Percentiles rank a stretch among this genome's conserved stretches.
phyloP scores from a whole-genome alignment of 2,329 filamentous ascomycete genomes.

The Pseudogymnoascus sp. region DNA sequence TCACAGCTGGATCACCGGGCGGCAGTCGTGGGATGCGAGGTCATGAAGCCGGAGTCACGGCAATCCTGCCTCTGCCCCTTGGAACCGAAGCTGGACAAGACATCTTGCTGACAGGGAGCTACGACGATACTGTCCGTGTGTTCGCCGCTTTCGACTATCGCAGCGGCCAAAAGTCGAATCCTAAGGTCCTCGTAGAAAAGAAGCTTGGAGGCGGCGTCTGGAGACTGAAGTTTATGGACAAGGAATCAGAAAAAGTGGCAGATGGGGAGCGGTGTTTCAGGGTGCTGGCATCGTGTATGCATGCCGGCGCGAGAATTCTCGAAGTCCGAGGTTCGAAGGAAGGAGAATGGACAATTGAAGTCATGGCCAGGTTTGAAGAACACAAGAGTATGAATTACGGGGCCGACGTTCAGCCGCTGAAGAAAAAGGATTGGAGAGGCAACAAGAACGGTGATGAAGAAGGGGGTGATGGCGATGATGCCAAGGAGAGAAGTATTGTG shows the following conservation, averaged over 20 bases:
- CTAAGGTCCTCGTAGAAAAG: conserved; percentile 50
- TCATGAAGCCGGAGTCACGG: conserved; percentile 79
- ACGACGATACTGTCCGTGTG: conserved; percentile 76
- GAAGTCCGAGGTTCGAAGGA: conserved; percentile 32
- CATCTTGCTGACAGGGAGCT: conserved; percentile 76
- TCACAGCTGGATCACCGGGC: not conserved
- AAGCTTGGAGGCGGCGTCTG: conserved; percentile 76
- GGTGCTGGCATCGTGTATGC: conserved; percentile 88
- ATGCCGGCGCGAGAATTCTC: conserved; percentile 69
- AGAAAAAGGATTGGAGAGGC: conserved; percentile 17
- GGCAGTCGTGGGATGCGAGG: conserved; percentile 33
- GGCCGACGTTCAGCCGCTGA: conserved; percentile 54
- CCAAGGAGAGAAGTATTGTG: conserved; percentile 29
- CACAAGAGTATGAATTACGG: conserved; percentile 96
- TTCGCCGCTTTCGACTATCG: conserved; percentile 42
- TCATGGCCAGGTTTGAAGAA: conserved; percentile 68
- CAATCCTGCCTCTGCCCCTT: conserved; percentile 63
- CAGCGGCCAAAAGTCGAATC: conserved; percentile 29
- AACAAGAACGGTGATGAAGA: not conserved
- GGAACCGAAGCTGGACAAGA: conserved; percentile 35
- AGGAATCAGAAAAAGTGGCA: not conserved
- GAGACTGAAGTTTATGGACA: conserved; percentile 59
- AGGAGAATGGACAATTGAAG: conserved; percentile 49
- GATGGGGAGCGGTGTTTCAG: conserved; percentile 29
- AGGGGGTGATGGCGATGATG: conserved; percentile 8